These are phyloP conservation scores for Thraustochytrium aureum DNA, from an alignment of 352 stramenopile species.

Conservation along the genomic window DNA sequence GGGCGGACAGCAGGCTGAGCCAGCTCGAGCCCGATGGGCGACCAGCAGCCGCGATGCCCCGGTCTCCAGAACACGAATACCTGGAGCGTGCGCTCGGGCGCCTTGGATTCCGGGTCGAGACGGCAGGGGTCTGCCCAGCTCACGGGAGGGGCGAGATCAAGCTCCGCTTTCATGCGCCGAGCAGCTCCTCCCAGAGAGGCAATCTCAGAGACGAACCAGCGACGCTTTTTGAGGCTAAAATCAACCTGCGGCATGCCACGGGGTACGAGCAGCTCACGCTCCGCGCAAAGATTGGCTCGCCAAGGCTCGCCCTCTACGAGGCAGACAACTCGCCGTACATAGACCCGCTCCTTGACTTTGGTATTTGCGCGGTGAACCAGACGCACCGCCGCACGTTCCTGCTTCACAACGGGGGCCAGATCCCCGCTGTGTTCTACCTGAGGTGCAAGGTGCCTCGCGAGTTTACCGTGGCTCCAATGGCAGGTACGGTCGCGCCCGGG, in stretches of 20 bases:
- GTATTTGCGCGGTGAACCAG: slow-evolving; percentile 9
- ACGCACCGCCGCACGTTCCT: slow-evolving; percentile 11
- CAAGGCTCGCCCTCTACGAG: slow-evolving; percentile 14
- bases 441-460: background rate
- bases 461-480: background rate
- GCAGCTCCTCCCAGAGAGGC: background rate
- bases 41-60: background rate
- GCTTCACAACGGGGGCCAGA: slow-evolving; percentile 28
- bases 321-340: slow-evolving; percentile 10
- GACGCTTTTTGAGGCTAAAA: background rate
- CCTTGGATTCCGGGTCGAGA: slow-evolving; percentile 31
- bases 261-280: slow-evolving; percentile 48
- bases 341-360: slow-evolving; percentile 13
- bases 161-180: slow-evolving; percentile 1
- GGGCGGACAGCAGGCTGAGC: background rate
- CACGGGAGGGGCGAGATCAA: background rate
- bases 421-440: slow-evolving; percentile 17
- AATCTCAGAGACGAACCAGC: background rate
- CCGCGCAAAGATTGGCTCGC: background rate
- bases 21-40: too few species aligned
- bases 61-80: background rate
- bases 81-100: background rate
- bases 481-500: background rate
- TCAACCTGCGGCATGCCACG: slow-evolving; percentile 18
- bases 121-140: background rate